These are phyloP conservation scores for Wallacemonas collosoma DNA, from an alignment of 208 protist genomes.

Conservation along the genomic window DNA sequence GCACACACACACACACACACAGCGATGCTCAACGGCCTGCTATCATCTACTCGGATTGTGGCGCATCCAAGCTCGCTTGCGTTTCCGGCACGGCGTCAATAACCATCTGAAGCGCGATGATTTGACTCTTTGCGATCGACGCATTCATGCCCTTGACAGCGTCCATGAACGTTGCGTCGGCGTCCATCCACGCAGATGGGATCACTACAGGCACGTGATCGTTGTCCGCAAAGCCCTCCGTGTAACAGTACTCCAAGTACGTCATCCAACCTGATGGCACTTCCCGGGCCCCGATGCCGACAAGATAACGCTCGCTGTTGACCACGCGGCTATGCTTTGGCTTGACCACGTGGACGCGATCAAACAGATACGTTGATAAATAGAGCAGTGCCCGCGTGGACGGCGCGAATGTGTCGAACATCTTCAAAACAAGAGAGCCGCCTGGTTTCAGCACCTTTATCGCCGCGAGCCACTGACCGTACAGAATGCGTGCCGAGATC, in stretches of 20 bases:
- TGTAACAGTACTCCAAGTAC: conserved; percentile 61
- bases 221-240: conserved; percentile 61
- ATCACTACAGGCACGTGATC: conserved; percentile 64
- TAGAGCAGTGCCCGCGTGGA: conserved; percentile 78
- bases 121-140: conserved; percentile 60
- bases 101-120: conserved; percentile 60
- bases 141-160: conserved; percentile 58
- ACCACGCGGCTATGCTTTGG: conserved; percentile 89
- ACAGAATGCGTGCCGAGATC: conserved; percentile 86
- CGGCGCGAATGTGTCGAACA: conserved; percentile 91
- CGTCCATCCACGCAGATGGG: conserved; percentile 44
- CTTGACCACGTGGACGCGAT: conserved; percentile 87
- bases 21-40: too few relatives aligned
- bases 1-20: too few relatives aligned
- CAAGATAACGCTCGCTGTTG: conserved; percentile 92
- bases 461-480: conserved; percentile 81
- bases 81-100: conserved; percentile 29
- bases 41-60: neutral
- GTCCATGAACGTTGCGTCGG: conserved; percentile 51
- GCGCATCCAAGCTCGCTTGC: conserved; percentile 5
- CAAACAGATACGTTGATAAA: conserved; percentile 82
- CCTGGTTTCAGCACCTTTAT: conserved; percentile 65
- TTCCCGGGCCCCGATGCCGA: conserved; percentile 57
- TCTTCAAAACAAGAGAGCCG: conserved; percentile 88
- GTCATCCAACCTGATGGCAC: conserved; percentile 48